phyloP scores from a whole-genome alignment of 1,139 yeast genomes.

The Candida smagusa region DNA sequence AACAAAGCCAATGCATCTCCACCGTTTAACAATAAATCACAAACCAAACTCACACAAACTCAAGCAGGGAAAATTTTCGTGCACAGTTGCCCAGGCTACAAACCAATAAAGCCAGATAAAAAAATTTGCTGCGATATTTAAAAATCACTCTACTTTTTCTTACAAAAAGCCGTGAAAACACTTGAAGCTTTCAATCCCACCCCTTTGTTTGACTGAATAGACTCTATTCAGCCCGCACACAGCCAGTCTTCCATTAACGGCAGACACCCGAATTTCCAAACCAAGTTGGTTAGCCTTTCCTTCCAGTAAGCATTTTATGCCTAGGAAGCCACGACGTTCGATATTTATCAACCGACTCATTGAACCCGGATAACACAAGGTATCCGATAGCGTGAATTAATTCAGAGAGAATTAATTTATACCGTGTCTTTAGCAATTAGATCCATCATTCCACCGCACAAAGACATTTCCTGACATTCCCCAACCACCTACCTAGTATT shows the following conservation, averaged over 20 bases:
- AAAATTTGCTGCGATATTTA: too few relatives aligned
- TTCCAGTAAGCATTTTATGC: slow-evolving; percentile 29
- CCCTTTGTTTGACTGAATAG: neutral
- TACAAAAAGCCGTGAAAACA: too few relatives aligned
- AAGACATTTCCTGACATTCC: slow-evolving; percentile 13
- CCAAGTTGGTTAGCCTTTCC: neutral
- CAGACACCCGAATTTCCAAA: slow-evolving; percentile 1
- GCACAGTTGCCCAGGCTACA: too few relatives aligned
- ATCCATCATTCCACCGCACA: slow-evolving; percentile 10
- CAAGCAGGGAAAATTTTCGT: too few relatives aligned
- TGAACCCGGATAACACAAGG: slow-evolving; percentile 44
- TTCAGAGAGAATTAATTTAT: slow-evolving; percentile 1
- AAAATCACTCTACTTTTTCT: too few relatives aligned
- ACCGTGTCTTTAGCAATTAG: slow-evolving; percentile 3
- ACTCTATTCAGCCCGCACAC: neutral
- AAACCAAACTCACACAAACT: too few relatives aligned
- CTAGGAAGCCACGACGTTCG: slow-evolving; percentile 45
- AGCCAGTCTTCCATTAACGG: neutral
- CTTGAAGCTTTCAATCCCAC: too few relatives aligned
- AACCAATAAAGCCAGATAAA: too few relatives aligned
- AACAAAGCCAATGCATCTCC: too few relatives aligned
- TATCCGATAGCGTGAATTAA: neutral
- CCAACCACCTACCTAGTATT: neutral
- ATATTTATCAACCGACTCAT: slow-evolving; percentile 25
- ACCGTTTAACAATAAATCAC: too few relatives aligned